A percentile compares a stretch with the other conserved stretches of the same genome.
Conservation (phyloP, 176 grass and related monocot genomes). For the sorghum (Sorghum bicolor) region DNA sequence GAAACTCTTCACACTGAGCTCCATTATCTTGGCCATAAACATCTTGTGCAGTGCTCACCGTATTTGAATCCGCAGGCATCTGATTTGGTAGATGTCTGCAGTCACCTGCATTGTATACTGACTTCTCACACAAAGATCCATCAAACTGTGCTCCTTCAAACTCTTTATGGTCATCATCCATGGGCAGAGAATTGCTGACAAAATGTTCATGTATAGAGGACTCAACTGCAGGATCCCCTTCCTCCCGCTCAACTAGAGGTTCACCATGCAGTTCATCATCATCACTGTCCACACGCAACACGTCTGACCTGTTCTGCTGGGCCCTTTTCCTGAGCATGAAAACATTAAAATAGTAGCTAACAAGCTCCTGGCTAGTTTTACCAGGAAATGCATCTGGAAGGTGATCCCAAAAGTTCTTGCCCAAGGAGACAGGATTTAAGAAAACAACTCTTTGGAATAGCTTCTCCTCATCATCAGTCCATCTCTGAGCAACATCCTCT, state of each 20-base stretch:
- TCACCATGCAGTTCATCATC: slow-evolving; percentile 62
- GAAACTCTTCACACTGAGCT: neutral
- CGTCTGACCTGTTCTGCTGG: slow-evolving; percentile 67
- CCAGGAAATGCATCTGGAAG: slow-evolving; percentile 53
- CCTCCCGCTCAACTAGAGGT: slow-evolving; percentile 28
- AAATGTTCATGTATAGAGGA: slow-evolving; percentile 25
- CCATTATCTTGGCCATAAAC: neutral
- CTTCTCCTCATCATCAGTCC: slow-evolving; percentile 74
- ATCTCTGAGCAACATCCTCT: slow-evolving; percentile 60
- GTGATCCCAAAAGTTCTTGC: slow-evolving; percentile 72
- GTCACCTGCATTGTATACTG: neutral
- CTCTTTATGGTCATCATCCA: slow-evolving; percentile 37
- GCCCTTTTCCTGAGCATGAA: slow-evolving; percentile 85
- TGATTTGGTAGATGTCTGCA: neutral
- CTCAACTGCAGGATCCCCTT: slow-evolving; percentile 50
- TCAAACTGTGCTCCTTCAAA: slow-evolving; percentile 19
- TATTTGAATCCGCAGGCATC: slow-evolving; percentile 14
- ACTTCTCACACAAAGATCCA: slow-evolving; percentile 4
- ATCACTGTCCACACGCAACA: slow-evolving; percentile 72
- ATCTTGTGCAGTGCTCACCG: neutral
- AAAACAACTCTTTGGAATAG: slow-evolving; percentile 61
- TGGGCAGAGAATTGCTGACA: neutral
- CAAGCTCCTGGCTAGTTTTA: slow-evolving; percentile 64
- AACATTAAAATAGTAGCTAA: slow-evolving; percentile 91
- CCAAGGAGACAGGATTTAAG: slow-evolving; percentile 54